Conservation (phyloP, 140 eudicot species). For the Stevia rebaudiana region DNA sequence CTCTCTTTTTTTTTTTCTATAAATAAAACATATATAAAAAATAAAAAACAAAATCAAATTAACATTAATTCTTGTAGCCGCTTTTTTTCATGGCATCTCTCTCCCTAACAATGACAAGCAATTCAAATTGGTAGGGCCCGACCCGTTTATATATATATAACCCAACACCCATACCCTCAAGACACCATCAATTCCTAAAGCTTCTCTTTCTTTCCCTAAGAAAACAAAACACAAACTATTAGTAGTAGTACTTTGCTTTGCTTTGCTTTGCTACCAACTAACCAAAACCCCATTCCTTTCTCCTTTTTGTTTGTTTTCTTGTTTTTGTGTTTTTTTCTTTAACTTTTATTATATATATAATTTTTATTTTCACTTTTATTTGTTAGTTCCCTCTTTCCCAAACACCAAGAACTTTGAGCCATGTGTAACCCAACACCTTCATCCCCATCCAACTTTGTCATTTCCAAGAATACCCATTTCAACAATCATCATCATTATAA, state of each 20-base stretch:
- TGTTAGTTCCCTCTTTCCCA: slow-evolving; percentile 34
- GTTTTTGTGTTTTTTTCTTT: slow-evolving; percentile 11
- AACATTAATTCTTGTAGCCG: slow-evolving; percentile 18
- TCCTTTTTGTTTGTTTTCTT: slow-evolving; percentile 26
- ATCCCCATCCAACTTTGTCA: slow-evolving; percentile 32
- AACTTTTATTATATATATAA: slow-evolving; percentile 14
- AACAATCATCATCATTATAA: not conserved
- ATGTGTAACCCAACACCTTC: slow-evolving; percentile 40
- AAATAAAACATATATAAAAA: too few species aligned
- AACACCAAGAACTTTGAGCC: slow-evolving; percentile 34
- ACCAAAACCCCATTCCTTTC: slow-evolving; percentile 19
- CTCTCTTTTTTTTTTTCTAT: not conserved
- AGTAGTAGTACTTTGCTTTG: slow-evolving; percentile 19
- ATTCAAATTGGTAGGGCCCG: slow-evolving; percentile 26
- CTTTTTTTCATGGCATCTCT: slow-evolving; percentile 26
- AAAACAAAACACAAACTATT: slow-evolving; percentile 35
- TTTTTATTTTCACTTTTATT: slow-evolving; percentile 1
- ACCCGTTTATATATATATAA: slow-evolving; percentile 27
- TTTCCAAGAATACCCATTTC: slow-evolving; percentile 26
- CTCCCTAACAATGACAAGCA: slow-evolving; percentile 15
- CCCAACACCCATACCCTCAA: slow-evolving; percentile 30
- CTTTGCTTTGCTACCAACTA: slow-evolving; percentile 30
- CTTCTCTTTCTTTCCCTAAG: slow-evolving; percentile 23
- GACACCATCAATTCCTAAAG: slow-evolving; percentile 20
- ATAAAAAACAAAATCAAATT: too few species aligned